Percentiles rank a stretch among this genome's conserved stretches.
Conservation (phyloP, 2,329 filamentous ascomycete genomes). For the Hawksworthiomyces lignivorus region DNA sequence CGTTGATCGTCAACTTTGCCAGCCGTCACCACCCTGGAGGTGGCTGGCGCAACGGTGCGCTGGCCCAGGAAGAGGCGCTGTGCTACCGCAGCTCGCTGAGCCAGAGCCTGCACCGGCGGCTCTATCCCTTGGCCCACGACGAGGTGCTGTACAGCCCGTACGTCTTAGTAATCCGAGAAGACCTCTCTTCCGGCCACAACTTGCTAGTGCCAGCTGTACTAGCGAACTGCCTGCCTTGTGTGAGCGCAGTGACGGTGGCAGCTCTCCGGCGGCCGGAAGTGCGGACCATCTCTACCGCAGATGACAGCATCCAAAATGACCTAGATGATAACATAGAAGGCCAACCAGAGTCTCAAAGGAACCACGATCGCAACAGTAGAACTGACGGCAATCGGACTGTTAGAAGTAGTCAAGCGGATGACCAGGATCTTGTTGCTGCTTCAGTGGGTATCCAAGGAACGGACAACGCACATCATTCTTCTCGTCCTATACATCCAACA, state of each 20-base stretch:
- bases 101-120: conserved; percentile 32
- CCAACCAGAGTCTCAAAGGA: too few species aligned
- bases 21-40: conserved; percentile 51
- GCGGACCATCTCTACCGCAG: conserved; percentile 1
- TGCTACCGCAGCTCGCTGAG: conserved; percentile 56
- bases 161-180: conserved; percentile 24
- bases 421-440: too few species aligned
- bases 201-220: conserved; percentile 14
- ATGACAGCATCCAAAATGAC: background rate
- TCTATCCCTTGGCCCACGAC: conserved; percentile 18
- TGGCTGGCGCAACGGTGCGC: conserved; percentile 54
- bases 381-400: too few species aligned
- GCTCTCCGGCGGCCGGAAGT: conserved; percentile 30
- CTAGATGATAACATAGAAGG: background rate
- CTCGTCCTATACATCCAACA: too few species aligned
- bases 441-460: too few species aligned
- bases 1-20: conserved; percentile 55
- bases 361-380: too few species aligned
- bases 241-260: conserved; percentile 55
- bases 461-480: too few species aligned
- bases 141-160: conserved; percentile 25
- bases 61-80: conserved; percentile 62
- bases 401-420: too few species aligned
- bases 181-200: conserved; percentile 7
- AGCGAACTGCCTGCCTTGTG: conserved; percentile 32